Evolutionary conservation across 192 early-diverging fungal species (phyloP).

Genomic region (Spinellus fusiger): DNA sequence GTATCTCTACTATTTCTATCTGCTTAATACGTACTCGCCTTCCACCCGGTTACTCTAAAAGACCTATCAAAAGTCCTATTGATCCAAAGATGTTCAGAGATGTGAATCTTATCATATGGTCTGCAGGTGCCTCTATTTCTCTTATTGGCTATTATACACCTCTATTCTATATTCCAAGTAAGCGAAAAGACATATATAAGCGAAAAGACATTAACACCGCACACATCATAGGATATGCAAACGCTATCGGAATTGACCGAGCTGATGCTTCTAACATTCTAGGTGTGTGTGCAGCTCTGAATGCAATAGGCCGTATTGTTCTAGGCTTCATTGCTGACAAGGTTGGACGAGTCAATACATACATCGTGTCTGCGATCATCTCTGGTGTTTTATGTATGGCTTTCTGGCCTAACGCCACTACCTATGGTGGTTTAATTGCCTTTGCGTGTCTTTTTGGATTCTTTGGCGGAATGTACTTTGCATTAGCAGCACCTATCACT

Average conservation of each 20-base stretch:
- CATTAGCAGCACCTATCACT: constrained; percentile 28
- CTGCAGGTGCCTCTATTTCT: constrained; percentile 17
- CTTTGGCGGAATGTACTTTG: constrained; percentile 25
- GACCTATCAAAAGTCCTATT: constrained; percentile 7
- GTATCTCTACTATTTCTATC: constrained; percentile 21
- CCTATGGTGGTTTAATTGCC: constrained; percentile 16
- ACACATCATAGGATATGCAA: constrained; percentile 16
- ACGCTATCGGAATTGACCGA: constrained; percentile 5
- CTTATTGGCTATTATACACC: constrained; percentile 39
- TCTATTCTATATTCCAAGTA: constrained; percentile 34
- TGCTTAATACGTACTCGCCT: constrained; percentile 19
- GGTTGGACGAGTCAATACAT: constrained; percentile 27
- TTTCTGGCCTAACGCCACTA: constrained; percentile 26
- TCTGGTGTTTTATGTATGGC: constrained; percentile 17
- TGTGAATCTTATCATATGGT: constrained; percentile 25
- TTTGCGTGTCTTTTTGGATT: constrained; percentile 28
- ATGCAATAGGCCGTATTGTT: constrained; percentile 19
- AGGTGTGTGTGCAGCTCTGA: constrained; percentile 21
- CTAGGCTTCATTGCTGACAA: constrained; percentile 22
- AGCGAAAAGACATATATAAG: not conserved
- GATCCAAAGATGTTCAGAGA: constrained; percentile 18
- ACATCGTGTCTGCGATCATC: constrained; percentile 5
- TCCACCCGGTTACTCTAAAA: not conserved
- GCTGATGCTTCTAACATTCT: constrained; percentile 13
- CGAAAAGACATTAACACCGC: not conserved